Evolutionary conservation across 1,139 yeast genomes (phyloP).

Genomic region (Yamadazyma sp.): DNA sequence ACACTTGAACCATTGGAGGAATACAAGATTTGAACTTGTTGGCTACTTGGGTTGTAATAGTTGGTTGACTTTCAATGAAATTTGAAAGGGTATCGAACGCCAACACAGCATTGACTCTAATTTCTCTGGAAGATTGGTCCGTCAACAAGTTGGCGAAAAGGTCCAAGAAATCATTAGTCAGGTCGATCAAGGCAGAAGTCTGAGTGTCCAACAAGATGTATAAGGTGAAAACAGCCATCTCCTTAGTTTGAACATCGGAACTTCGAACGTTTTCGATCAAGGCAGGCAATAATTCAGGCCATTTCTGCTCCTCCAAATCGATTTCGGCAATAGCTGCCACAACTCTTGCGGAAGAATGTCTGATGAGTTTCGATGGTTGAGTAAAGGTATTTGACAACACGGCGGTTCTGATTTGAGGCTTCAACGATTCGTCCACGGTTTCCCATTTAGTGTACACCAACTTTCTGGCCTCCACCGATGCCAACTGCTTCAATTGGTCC

Average conservation of each 20-base stretch:
- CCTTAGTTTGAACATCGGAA: constrained; percentile 63
- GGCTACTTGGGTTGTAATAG: constrained; percentile 49
- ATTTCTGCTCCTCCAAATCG: constrained; percentile 64
- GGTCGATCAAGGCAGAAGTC: constrained; percentile 59
- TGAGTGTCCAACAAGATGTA: constrained; percentile 78
- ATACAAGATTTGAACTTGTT: constrained; percentile 63
- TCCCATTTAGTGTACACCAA: constrained; percentile 76
- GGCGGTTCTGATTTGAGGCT: constrained; percentile 63
- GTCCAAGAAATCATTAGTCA: constrained; percentile 65
- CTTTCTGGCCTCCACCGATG: constrained; percentile 95
- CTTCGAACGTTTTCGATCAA: constrained; percentile 72
- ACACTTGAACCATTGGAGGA: constrained; percentile 80
- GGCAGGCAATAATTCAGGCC: constrained; percentile 78
- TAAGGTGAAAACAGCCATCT: constrained; percentile 80
- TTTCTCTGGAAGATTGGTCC: constrained; percentile 67
- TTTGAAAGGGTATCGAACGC: constrained; percentile 79
- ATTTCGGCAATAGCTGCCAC: constrained; percentile 80
- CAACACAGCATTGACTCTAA: constrained; percentile 79
- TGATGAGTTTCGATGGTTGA: constrained; percentile 56
- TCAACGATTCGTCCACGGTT: constrained; percentile 48
- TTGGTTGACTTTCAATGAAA: constrained; percentile 57
- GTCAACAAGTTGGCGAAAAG: constrained; percentile 67
- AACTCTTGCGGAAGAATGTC: constrained; percentile 89
- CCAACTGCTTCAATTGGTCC: constrained; percentile 72
- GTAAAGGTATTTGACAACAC: constrained; percentile 69